Evolutionary conservation across 495 filamentous ascomycete genomes (phyloP), one percentile per base, ranked within the genome.

Genomic region (Diplogelasinospora grovesii): DNA sequence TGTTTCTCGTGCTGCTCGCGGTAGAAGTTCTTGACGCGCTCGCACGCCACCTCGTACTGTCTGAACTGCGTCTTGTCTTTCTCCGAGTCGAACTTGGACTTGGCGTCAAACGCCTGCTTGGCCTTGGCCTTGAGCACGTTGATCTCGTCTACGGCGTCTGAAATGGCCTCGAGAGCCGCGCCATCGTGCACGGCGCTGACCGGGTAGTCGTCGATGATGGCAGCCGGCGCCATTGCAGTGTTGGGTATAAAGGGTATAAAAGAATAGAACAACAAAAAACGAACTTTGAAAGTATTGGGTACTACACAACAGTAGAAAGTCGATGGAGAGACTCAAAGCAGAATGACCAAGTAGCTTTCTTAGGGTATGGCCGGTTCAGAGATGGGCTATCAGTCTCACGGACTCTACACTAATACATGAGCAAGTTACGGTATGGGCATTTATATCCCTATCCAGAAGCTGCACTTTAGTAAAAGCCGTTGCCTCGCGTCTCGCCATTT

Each of bases 11-110:
- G 86, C 50, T 89, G 85, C 58, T 89, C 84, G 22, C 70, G 68
- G 71, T 92, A 92, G 66, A 92, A 92, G 69, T 69, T 70, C 64
- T 84, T 83, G 52, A 92, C 84, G 18, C 84, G 73, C 63, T 84
- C 79, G 60, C 82, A 86, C 45, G 85, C 83, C 18, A 78, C 74
- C 36, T 82, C 76, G 65, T 87, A 92, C 52, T 86, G 82, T 19
- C 83, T 75, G 66, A 94, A 94, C 45, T 79, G 64, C 8, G 79
- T 73, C 62, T 90, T 90, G 71, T 92, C 84, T 50, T 90, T 94
- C 22, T 73, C 63, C 40, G 77, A 59, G 61, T 89, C 83, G 60
- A 89, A 89, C 25, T 74, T 60, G 21, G 85, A 79, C 15, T 70
- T 52, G 1, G 78, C 71, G 56, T 81, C 78, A 39, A 80, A 78